Base-by-base conservation (phyloP, 345 rosid species). In the Salix viminalis region DNA sequence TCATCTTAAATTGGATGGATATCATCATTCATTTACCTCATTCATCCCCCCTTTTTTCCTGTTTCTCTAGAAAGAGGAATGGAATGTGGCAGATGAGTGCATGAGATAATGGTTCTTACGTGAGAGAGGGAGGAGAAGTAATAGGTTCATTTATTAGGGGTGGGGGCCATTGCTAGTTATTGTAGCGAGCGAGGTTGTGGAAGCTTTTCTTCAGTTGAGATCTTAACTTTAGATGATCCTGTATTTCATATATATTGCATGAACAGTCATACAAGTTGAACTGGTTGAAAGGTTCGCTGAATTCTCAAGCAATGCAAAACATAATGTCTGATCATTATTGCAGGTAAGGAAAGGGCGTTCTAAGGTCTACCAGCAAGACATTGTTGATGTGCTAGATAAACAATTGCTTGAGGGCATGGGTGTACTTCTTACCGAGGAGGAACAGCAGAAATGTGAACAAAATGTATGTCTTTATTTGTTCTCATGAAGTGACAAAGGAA, bases 321-420 rank as follows among this genome's bases (percentile, higher is more conserved):
- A 70, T 61, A 12, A 56, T 23, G 69, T 70, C 39, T 39, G 48
- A 71, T 75, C 75, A 24, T 48, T 76, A 32, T 79, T 75, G 30
- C 84, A 95, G 97, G 99, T 95, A 65, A 90, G 99, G 83, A 93
- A 90, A 84, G 97, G 93, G 52, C 96, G 90, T 80, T 79, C 93
- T 75, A 86, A 83, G 84, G 89, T 95, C 79, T 79, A 72, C 82
- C 99, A 95, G 88, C 90, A 91, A 84, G 99, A 95, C 83, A 84
- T 95, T 46, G 83, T 90, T 84, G 97, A 91, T 83, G 97, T 93
- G 80, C 81, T 95, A 83, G 97, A 95, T 81, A 95, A 95, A 81
- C 97, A 95, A 83, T 88, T 95, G 83, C 94, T 95, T 19, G 99
- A 95, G 87, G 99, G 99, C 65, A 91, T 95, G 97, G 99, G 99